Percentiles rank a stretch among this genome's conserved stretches.
Evolutionary conservation across 208 protist species (phyloP).

Genomic region (Phytomonas sp.): DNA sequence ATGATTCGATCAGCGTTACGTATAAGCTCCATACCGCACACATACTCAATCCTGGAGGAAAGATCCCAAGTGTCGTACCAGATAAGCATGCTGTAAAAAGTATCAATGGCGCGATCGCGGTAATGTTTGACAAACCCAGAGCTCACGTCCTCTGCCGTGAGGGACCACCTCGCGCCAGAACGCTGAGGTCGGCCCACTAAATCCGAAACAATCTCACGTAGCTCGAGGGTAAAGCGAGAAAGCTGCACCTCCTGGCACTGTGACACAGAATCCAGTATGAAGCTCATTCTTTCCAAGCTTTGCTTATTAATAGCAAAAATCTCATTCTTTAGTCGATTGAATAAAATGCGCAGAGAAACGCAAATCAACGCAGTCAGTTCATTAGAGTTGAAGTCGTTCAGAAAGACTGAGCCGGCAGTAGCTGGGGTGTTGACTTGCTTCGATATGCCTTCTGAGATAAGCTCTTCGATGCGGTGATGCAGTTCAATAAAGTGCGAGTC

Average conservation of each 20-base stretch:
- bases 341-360: constrained; percentile 49
- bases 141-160: constrained; percentile 49
- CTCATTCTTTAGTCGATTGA: constrained; percentile 69
- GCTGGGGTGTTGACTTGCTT: constrained; percentile 26
- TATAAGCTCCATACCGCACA: constrained; percentile 76
- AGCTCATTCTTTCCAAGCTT: constrained; percentile 44
- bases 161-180: constrained; percentile 49
- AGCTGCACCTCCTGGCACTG: constrained; percentile 57
- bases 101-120: constrained; percentile 43
- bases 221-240: constrained; percentile 56
- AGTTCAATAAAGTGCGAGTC: constrained; percentile 26
- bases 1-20: constrained; percentile 65
- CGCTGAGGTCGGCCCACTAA: constrained; percentile 41
- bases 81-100: constrained; percentile 59
- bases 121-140: constrained; percentile 50
- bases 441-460: constrained; percentile 34
- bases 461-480: constrained; percentile 44
- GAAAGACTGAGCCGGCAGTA: constrained; percentile 43
- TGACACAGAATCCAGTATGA: constrained; percentile 54
- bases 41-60: constrained; percentile 59
- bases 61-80: constrained; percentile 83
- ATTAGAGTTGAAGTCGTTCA: constrained; percentile 42
- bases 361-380: constrained; percentile 59
- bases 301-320: constrained; percentile 68
- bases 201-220: constrained; percentile 53